A percentile compares a stretch with the other conserved stretches of the same genome.
Conservation (phyloP, 768 basidiomycete species). For the Scleroderma bovista region DNA sequence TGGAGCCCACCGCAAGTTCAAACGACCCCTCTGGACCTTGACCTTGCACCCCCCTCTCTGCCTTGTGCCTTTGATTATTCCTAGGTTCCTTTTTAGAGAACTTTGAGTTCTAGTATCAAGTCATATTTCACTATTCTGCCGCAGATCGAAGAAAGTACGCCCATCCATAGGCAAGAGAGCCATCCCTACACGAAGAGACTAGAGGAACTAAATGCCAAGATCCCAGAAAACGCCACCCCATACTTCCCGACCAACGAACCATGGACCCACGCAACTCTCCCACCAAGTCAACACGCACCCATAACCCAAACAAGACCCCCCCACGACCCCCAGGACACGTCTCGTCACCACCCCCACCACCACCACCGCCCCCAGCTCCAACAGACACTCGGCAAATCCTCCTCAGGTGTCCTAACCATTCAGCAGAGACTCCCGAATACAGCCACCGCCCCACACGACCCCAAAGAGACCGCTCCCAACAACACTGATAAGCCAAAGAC, state of each 20-base stretch:
- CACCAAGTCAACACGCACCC: not conserved
- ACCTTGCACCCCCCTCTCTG: no score
- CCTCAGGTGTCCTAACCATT: no score
- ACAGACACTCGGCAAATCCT: not conserved
- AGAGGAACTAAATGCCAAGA: not conserved
- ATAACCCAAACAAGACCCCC: not conserved
- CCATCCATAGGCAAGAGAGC: no score
- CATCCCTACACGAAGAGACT: constrained; percentile 3
- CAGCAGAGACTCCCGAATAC: not conserved
- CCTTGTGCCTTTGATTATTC: no score
- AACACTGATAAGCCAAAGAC: not conserved
- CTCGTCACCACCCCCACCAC: no score
- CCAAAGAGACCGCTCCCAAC: no score
- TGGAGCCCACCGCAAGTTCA: no score
- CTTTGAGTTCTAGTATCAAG: no score
- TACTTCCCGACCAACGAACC: constrained; percentile 10
- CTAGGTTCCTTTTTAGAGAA: no score
- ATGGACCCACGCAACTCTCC: constrained; percentile 5
- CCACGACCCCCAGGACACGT: not conserved
- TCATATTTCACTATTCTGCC: no score
- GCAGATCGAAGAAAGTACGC: constrained; percentile 6
- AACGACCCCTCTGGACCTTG: no score
- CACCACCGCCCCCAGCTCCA: not conserved
- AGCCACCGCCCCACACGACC: no score
- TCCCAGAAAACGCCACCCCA: constrained; percentile 4